Conservation (phyloP, 306 rosid species). For the Begonia loranthoides region DNA sequence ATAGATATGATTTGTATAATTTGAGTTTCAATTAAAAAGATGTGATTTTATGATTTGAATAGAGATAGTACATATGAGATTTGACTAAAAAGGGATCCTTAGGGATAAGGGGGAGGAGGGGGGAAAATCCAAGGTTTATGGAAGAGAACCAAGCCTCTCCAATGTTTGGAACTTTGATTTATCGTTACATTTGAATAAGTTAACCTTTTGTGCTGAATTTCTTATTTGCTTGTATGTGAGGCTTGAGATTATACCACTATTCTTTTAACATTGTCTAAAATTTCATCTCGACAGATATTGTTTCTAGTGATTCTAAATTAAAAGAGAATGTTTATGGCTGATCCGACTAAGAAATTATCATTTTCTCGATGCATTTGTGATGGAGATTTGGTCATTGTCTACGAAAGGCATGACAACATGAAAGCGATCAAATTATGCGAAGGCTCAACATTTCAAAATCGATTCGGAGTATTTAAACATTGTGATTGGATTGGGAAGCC, state of each 20-base stretch:
- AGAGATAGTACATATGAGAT: not conserved
- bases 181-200: too few species aligned
- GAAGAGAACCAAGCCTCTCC: too few species aligned
- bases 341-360: slow-evolving; percentile 41
- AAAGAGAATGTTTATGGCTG: slow-evolving; percentile 41
- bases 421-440: slow-evolving; percentile 57
- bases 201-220: too few species aligned
- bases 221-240: too few species aligned
- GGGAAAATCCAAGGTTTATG: too few species aligned
- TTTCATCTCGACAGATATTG: slow-evolving; percentile 1
- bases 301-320: slow-evolving; percentile 3
- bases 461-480: slow-evolving; percentile 71
- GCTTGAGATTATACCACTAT: too few species aligned
- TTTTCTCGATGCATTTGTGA: slow-evolving; percentile 34
- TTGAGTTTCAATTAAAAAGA: not conserved
- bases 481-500: slow-evolving; percentile 85
- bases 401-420: slow-evolving; percentile 68
- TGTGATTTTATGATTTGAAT: not conserved
- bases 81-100: not conserved
- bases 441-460: slow-evolving; percentile 56
- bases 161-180: too few species aligned
- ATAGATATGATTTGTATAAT: not conserved
- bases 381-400: slow-evolving; percentile 71
- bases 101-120: too few species aligned
- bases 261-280: too few species aligned